Base-by-base conservation (phyloP, 768 basidiomycete species). In the Lentinula guzmanii region DNA sequence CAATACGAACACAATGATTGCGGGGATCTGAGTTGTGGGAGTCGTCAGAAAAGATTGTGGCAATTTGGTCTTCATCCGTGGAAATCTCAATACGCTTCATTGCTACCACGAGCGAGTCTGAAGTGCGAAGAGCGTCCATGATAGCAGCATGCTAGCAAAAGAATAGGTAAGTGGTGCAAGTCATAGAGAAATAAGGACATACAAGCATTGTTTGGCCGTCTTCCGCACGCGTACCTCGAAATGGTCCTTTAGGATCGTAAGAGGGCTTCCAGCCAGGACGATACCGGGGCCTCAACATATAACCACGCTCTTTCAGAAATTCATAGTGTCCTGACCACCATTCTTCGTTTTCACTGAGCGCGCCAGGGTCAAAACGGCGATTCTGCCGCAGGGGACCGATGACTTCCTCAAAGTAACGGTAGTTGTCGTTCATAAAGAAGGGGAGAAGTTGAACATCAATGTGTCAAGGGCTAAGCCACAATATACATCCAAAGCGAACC, bases 1-100 rank as follows among this genome's bases (percentile, higher is more conserved):
- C 58, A 0, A 74, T 28, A 2, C 71, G 70, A 15, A 71, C 65
- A 54, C 69, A 71, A 54, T 73, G 74, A 55, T 75, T 75, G 3
- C 62, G 59, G 4, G 69, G 62, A 48, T 73, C 60, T 2, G 63
- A 61, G 9, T 33, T 41, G 9, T 68, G 62, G 1, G 62, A 60
- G n/a, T 63, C 63, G 4, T 58, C 59, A 2, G 68, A 68, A 31
- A 73, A 60, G 10, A 61, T 64, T 18, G 48, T n/a, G 15, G 50
- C 56, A 31, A 71, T 65, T 31, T 62, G 57, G 9, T 48, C 46
- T 10, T 69, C 61, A 45, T 67, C 63, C 13, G 63, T 16, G 2
- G 64, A 35, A 56, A 16, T 10, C 5, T 35, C 33, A 11, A 33
- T 13, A 70, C 46, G 34, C 46, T 72, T 72, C 45, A 72, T 11